phyloP scores from a whole-genome alignment of 805 yeast genomes.

The Nakazawaea ernobii region DNA sequence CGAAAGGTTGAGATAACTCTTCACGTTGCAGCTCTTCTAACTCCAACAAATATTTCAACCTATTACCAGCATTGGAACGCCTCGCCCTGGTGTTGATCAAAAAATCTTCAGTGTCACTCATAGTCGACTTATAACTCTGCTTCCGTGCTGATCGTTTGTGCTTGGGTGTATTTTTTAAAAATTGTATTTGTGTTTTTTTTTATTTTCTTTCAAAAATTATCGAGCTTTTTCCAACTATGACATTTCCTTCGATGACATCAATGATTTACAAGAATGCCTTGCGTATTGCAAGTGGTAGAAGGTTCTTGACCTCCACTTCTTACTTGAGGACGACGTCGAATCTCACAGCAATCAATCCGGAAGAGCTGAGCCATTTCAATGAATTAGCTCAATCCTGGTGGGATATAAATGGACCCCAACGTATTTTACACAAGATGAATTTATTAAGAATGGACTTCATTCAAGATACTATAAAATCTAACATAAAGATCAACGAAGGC shows the following conservation, averaged over 20 bases:
- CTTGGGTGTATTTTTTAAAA: neutral
- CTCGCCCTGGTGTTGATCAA: conserved; percentile 70
- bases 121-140: neutral
- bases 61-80: conserved; percentile 87
- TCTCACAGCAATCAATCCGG: conserved; percentile 37
- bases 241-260: neutral
- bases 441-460: conserved; percentile 84
- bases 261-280: too few species aligned
- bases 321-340: neutral
- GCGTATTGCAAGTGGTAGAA: neutral
- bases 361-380: conserved; percentile 78
- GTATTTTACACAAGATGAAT: conserved; percentile 94
- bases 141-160: neutral
- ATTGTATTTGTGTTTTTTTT: neutral
- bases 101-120: conserved; percentile 37
- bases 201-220: neutral
- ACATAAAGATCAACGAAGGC: conserved; percentile 38
- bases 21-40: conserved; percentile 52
- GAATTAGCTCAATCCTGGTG: conserved; percentile 96
- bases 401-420: conserved; percentile 90
- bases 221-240: neutral
- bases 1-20: conserved; percentile 14
- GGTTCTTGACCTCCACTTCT: neutral
- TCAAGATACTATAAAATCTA: conserved; percentile 46
- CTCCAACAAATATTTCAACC: conserved; percentile 66